Evolutionary conservation across 257 asterid genomes (phyloP).

Genomic region (Solanum acaule): DNA sequence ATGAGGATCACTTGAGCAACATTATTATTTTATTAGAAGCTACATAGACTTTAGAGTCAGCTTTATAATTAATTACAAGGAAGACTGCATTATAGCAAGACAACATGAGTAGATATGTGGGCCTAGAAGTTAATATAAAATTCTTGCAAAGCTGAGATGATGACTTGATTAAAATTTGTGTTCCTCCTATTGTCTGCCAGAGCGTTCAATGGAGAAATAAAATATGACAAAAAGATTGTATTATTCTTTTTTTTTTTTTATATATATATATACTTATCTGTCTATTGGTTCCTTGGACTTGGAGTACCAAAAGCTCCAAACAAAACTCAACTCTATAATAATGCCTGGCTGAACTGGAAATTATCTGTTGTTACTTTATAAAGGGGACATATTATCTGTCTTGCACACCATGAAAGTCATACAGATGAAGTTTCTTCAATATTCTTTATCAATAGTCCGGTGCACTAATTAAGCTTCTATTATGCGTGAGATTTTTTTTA

Average conservation of each 20-base stretch:
- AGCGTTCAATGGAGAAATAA: conserved; percentile 5
- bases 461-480: not conserved
- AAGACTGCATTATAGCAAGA: conserved; percentile 24
- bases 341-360: conserved; percentile 19
- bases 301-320: conserved; percentile 15
- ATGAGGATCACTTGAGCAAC: not conserved
- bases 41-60: not conserved
- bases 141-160: conserved; percentile 2
- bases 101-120: conserved; percentile 49
- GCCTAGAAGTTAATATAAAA: conserved; percentile 17
- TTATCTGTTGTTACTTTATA: conserved; percentile 5
- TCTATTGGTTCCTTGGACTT: conserved; percentile 25
- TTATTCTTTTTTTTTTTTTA: not conserved
- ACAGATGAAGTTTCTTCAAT: not conserved
- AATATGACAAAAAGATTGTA: conserved; percentile 26
- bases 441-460: not conserved
- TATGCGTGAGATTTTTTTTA: not conserved
- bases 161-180: conserved; percentile 11
- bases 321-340: conserved; percentile 3
- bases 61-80: not conserved
- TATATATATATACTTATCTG: conserved; percentile 6
- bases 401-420: not conserved
- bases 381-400: conserved; percentile 29
- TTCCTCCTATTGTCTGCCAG: conserved; percentile 1
- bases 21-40: not conserved